These are phyloP conservation scores for Mortierella antarctica DNA, from an alignment of 192 early-diverging fungal genomes.

Conservation along the genomic window DNA sequence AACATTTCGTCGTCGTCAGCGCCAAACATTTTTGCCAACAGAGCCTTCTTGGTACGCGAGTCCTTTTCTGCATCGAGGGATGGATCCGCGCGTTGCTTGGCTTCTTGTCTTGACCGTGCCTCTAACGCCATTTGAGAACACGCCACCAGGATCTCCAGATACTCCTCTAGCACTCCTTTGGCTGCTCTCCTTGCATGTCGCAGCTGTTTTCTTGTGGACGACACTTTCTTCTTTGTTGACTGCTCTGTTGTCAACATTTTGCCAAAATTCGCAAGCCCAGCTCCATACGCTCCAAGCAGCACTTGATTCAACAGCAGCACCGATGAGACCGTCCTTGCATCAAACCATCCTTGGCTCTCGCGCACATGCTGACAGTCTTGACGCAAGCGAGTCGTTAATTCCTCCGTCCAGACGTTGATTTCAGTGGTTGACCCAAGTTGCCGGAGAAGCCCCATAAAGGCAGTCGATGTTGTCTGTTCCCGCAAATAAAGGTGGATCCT, in stretches of 20 bases:
- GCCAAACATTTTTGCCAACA: constrained; percentile 12
- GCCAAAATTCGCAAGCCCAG: constrained; percentile 17
- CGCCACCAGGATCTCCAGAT: constrained; percentile 18
- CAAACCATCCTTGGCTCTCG: constrained; percentile 39
- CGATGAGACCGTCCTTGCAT: constrained; percentile 10
- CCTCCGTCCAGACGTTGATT: constrained; percentile 23
- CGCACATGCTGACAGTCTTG: constrained; percentile 22
- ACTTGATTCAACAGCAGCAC: constrained; percentile 40
- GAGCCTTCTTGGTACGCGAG: constrained; percentile 4
- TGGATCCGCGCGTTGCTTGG: not conserved
- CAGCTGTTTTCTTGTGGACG: constrained; percentile 8
- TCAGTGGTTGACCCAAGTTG: constrained; percentile 39
- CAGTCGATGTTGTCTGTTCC: constrained; percentile 23
- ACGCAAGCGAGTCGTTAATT: constrained; percentile 22
- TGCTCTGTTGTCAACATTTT: not conserved
- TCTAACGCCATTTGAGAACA: constrained; percentile 31
- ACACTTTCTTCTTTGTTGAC: not conserved
- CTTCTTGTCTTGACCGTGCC: constrained; percentile 4
- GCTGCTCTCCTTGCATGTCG: constrained; percentile 29
- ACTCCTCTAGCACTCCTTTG: constrained; percentile 34
- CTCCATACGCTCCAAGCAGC: constrained; percentile 18
- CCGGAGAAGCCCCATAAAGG: constrained; percentile 33
- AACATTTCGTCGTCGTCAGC: constrained; percentile 18
- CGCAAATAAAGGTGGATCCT: constrained; percentile 33
- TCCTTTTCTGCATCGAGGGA: not conserved